These are phyloP conservation scores for Tricladium varicosporioides DNA, from an alignment of 2,329 filamentous ascomycete genomes.

Conservation along the genomic window DNA sequence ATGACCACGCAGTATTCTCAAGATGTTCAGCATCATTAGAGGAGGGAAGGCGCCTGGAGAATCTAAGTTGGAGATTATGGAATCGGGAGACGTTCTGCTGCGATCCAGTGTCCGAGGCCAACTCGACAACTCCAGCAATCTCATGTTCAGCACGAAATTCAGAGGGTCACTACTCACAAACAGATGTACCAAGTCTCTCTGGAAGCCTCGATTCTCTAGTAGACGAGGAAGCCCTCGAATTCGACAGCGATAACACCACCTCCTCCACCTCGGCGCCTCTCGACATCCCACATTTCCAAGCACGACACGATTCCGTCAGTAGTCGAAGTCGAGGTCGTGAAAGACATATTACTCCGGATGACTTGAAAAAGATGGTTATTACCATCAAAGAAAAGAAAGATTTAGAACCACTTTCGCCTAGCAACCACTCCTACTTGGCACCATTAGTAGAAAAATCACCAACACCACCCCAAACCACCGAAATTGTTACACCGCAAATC, in stretches of 20 bases:
- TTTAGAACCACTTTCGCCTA: slow-evolving; percentile 54
- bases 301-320: slow-evolving; percentile 69
- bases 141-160: slow-evolving; percentile 33
- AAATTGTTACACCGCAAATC: slow-evolving; percentile 51
- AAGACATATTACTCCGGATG: slow-evolving; percentile 88
- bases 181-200: slow-evolving; percentile 70
- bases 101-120: slow-evolving; percentile 57
- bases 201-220: slow-evolving; percentile 73
- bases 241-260: slow-evolving; percentile 39
- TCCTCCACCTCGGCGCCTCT: slow-evolving; percentile 52
- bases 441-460: slow-evolving; percentile 43
- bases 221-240: slow-evolving; percentile 65
- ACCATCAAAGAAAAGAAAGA: slow-evolving; percentile 83
- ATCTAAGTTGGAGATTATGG: slow-evolving; percentile 95
- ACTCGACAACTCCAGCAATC: slow-evolving; percentile 42
- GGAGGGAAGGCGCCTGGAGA: slow-evolving; percentile 88
- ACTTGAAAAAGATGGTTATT: slow-evolving; percentile 90
- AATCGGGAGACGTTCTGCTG: slow-evolving; percentile 91
- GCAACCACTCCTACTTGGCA: slow-evolving; percentile 35
- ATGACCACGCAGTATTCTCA: slow-evolving; percentile 69
- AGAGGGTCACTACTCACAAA: slow-evolving; percentile 38
- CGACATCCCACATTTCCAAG: slow-evolving; percentile 63
- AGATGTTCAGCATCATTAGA: slow-evolving; percentile 93
- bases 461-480: slow-evolving; percentile 44
- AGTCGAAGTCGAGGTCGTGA: slow-evolving; percentile 72